A percentile compares a stretch with the other conserved stretches of the same genome.
These are phyloP conservation scores for Vachellia pachyceras DNA, from an alignment of 306 rosid genomes.

Conservation along the genomic window DNA sequence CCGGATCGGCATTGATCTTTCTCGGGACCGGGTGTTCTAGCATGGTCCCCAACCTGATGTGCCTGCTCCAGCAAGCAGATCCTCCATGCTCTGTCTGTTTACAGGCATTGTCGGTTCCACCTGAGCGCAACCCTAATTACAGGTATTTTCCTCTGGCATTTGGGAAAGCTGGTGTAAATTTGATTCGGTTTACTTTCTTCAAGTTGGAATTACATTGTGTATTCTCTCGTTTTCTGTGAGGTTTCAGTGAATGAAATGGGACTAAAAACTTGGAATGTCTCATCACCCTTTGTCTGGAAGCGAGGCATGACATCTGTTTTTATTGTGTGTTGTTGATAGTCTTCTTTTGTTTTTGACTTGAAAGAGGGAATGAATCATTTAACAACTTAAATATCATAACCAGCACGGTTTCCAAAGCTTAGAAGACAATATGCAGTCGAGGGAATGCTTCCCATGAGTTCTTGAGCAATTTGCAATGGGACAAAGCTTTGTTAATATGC, in stretches of 20 bases:
- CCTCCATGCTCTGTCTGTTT: slow-evolving; percentile 84
- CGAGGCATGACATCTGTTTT: background rate
- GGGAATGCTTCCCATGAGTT: background rate
- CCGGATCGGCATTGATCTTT: slow-evolving; percentile 79
- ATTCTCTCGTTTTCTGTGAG: background rate
- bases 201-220: background rate
- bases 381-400: background rate
- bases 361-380: background rate
- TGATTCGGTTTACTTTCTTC: slow-evolving; percentile 15
- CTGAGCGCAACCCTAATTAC: slow-evolving; percentile 83
- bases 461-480: background rate
- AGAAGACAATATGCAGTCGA: background rate
- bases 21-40: slow-evolving; percentile 95
- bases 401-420: background rate
- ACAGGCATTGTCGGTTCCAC: slow-evolving; percentile 68
- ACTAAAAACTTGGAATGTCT: background rate
- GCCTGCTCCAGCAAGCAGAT: slow-evolving; percentile 81
- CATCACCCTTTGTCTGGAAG: background rate
- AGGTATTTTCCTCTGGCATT: slow-evolving; percentile 51
- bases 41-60: slow-evolving; percentile 78
- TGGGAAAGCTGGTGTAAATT: background rate
- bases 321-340: background rate
- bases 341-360: background rate
- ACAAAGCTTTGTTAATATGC: background rate
- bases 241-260: background rate